A percentile compares a stretch with the other conserved stretches of the same genome.
These are phyloP conservation scores for Solanum pennellii DNA, from an alignment of 257 asterid genomes.

Conservation along the genomic window DNA sequence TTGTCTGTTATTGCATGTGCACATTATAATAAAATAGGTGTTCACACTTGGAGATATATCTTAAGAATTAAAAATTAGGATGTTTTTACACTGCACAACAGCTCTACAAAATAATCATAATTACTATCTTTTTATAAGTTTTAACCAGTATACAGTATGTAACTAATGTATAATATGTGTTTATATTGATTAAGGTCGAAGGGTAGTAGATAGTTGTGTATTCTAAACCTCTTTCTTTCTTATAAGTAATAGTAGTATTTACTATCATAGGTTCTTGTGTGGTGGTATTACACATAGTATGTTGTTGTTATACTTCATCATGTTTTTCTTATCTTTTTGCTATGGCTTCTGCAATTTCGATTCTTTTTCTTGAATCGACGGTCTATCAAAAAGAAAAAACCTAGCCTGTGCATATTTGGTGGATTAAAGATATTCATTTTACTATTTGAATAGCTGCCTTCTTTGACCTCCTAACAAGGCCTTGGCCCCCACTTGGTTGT, in stretches of 20 bases:
- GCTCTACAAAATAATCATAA: not conserved
- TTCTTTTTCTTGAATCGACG: not conserved
- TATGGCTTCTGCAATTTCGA: not conserved
- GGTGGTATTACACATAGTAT: not conserved
- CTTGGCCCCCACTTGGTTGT: not conserved
- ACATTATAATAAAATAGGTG: not conserved
- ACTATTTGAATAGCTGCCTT: not conserved
- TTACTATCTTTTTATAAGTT: not conserved
- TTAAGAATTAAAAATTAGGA: not conserved
- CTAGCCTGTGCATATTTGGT: not conserved
- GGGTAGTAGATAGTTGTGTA: not conserved
- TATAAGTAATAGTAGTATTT: not conserved
- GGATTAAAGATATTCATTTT: not conserved
- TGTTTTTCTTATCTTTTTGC: not conserved
- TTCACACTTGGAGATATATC: not conserved
- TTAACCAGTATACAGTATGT: not conserved
- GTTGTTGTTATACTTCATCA: not conserved
- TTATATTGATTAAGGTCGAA: not conserved
- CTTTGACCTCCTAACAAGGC: not conserved
- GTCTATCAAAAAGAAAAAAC: not conserved
- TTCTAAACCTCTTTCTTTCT: not conserved
- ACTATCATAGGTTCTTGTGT: not conserved
- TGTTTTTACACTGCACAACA: not conserved
- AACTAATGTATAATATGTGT: not conserved
- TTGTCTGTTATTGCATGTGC: not conserved